phyloP scores from a whole-genome alignment of 176 grass and related monocot genomes.

The Lolium perenne region DNA sequence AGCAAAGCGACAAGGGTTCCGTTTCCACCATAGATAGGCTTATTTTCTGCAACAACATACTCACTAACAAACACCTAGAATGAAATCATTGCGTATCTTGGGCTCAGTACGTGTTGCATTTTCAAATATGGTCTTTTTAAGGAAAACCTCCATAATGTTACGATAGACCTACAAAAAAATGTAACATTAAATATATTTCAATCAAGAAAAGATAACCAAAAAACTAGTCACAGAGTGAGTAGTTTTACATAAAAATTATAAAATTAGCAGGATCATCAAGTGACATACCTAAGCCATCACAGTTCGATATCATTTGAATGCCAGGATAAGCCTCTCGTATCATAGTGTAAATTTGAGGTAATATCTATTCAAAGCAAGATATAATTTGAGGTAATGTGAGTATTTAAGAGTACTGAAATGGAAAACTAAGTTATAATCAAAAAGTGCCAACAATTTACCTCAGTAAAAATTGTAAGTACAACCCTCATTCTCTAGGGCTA shows the following conservation, averaged over 20 bases:
- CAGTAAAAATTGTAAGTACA: constrained; percentile 54
- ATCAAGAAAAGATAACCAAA: not conserved
- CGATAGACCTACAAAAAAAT: not conserved
- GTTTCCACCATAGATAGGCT: constrained; percentile 55
- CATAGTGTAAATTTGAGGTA: constrained; percentile 66
- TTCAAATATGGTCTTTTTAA: constrained; percentile 40
- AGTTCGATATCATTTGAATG: constrained; percentile 81
- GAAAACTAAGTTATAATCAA: not conserved
- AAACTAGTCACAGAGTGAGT: constrained; percentile 1
- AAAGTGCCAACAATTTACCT: constrained; percentile 39
- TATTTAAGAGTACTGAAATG: not conserved
- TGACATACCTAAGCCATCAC: constrained; percentile 49
- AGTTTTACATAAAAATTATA: constrained; percentile 73
- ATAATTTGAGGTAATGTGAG: not conserved
- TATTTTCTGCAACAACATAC: constrained; percentile 53
- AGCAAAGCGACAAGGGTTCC: constrained; percentile 78
- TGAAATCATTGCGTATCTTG: constrained; percentile 55
- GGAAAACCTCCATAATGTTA: not conserved
- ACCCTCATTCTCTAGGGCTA: constrained; percentile 90
- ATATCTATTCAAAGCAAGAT: constrained; percentile 44
- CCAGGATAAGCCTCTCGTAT: constrained; percentile 66
- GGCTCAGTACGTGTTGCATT: constrained; percentile 54
- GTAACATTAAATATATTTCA: not conserved
- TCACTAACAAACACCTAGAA: constrained; percentile 83
- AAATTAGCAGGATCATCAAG: constrained; percentile 73